A percentile compares a stretch with the other conserved stretches of the same genome.
Conservation (phyloP, 106 monocot genomes). For the Phalaenopsis equestris region DNA sequence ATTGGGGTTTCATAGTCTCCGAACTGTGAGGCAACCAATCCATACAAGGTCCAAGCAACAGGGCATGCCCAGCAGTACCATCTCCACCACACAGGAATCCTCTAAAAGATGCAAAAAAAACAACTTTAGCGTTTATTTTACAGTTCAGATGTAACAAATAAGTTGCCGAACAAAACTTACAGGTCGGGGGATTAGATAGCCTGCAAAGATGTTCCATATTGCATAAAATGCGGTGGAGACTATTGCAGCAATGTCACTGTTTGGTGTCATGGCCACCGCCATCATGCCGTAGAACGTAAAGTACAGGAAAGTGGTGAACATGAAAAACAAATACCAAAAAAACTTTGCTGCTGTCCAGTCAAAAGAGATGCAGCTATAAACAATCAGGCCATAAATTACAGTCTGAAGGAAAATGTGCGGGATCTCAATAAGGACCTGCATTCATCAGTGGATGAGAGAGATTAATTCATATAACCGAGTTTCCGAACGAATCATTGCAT, state of each 20-base stretch:
- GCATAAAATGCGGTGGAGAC: slow-evolving; percentile 11
- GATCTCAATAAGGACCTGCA: slow-evolving; percentile 3
- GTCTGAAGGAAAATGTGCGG: not conserved
- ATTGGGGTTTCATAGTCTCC: slow-evolving; percentile 6
- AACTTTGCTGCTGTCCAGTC: slow-evolving; percentile 8
- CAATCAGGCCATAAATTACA: slow-evolving; percentile 6
- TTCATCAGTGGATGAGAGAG: not conserved
- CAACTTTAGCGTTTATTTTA: not conserved
- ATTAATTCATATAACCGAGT: not conserved
- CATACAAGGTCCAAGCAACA: slow-evolving; percentile 24
- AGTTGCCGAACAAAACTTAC: not conserved
- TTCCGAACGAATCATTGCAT: not conserved
- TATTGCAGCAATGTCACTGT: slow-evolving; percentile 11
- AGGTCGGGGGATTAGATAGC: slow-evolving; percentile 7
- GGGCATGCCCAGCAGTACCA: slow-evolving; percentile 28
- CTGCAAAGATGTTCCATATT: slow-evolving; percentile 11
- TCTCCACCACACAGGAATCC: slow-evolving; percentile 31
- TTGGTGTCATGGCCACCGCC: slow-evolving; percentile 14
- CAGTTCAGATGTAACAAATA: not conserved
- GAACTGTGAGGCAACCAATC: slow-evolving; percentile 18
- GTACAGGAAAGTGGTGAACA: slow-evolving; percentile 10
- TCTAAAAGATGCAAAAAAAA: slow-evolving; percentile 4
- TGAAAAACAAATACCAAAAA: slow-evolving; percentile 12
- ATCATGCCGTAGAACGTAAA: slow-evolving; percentile 14
- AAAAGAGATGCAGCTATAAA: slow-evolving; percentile 5